A percentile compares a stretch with the other conserved stretches of the same genome.
These are phyloP conservation scores for Rhodomyrtus psidioides DNA, from an alignment of 441 rosid genomes.

Conservation along the genomic window DNA sequence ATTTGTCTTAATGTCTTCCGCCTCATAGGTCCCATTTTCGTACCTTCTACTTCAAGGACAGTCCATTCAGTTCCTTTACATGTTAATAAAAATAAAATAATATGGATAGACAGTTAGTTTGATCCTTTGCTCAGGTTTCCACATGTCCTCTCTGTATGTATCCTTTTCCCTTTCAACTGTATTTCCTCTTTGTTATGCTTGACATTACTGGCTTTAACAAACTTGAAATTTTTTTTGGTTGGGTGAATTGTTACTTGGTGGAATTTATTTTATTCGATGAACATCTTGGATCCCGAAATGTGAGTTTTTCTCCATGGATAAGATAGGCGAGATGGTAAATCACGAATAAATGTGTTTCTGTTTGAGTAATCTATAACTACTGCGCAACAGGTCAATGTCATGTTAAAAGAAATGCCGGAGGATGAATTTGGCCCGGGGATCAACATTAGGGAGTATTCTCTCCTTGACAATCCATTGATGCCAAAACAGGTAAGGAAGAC, in stretches of 20 bases:
- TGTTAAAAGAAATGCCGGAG: conserved; percentile 55
- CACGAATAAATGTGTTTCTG: not conserved
- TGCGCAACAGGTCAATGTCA: conserved; percentile 62
- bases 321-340: not conserved
- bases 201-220: not conserved
- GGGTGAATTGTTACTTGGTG: not conserved
- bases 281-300: not conserved
- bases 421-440: conserved; percentile 92
- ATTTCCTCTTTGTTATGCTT: not conserved
- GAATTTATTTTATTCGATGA: not conserved
- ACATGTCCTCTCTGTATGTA: not conserved
- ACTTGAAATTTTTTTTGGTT: not conserved
- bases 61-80: not conserved
- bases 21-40: not conserved
- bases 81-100: not conserved
- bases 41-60: not conserved
- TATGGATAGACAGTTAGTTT: not conserved
- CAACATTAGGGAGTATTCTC: conserved; percentile 77
- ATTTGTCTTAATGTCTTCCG: not conserved
- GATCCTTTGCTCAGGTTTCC: not conserved
- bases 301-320: not conserved
- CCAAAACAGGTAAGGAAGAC: conserved; percentile 53
- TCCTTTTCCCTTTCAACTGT: not conserved
- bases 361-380: not conserved
- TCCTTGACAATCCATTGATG: conserved; percentile 67